Base-by-base conservation (phyloP, 208 protist species). In the Leishmania tarentolae region DNA sequence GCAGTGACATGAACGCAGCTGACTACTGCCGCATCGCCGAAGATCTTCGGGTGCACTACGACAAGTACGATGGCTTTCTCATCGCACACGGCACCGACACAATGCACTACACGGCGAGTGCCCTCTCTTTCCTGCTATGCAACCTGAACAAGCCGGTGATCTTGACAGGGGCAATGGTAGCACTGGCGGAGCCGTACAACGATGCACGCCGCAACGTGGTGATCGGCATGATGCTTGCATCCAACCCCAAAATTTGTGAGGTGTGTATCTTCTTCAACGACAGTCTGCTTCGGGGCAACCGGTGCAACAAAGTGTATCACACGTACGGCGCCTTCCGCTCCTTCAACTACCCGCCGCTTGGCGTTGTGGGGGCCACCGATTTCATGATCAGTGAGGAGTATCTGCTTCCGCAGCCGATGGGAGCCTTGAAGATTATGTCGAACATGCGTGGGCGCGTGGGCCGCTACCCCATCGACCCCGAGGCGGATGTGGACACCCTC, bases 11-110 rank as follows among this genome's bases (percentile, higher is more conserved):
- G 91, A 78, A 83, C 74, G 65, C 85, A 0, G 40, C 44, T n/a
- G 87, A 96, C 66, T 98, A 98, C 90, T 44, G 96, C 19, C 84
- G 84, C 31, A 96, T 99, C 77, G 95, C 92, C 21, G 56, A 69
- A 0, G 93, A 95, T 71, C 75, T 99, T 15, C 75, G 83, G 31
- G 46, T 47, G 21, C 70, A 98, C 82, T 98, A 98, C 81, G 79
- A 97, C 56, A 52, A 83, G 37, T 99, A 99, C 88, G 97, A 99
- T 86, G 98, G 98, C 17, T 99, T 99, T 82, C 95, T 99, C 50
- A 85, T 99, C 46, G 84, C 99, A 9, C 96, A 99, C 78, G 98
- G 98, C 59, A 99, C 98, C 8, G 99, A 99, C 88, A 99, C 99
- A 7, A 98, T 99, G 97, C 91, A 98, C 61, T 99, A 99, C 90